These are phyloP conservation scores for Cryptococcus sp. DNA, from an alignment of 1,284 basidiomycete genomes.

Conservation along the genomic window DNA sequence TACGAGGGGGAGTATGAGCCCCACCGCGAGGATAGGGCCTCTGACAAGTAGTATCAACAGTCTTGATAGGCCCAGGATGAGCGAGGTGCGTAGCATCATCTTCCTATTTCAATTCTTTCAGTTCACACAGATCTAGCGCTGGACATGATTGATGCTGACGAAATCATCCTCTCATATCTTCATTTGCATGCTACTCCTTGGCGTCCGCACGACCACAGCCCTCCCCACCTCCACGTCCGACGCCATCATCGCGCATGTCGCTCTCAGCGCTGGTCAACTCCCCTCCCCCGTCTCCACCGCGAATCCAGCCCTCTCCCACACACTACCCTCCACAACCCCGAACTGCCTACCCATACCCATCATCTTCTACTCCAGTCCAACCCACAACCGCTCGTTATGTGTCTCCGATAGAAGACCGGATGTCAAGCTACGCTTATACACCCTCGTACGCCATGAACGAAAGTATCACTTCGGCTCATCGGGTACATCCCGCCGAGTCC, in stretches of 20 bases:
- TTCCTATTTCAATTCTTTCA: background rate
- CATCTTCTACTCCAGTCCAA: constrained; percentile 3
- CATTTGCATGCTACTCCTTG: background rate
- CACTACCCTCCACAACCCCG: constrained; percentile 1
- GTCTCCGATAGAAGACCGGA: background rate
- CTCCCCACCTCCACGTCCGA: constrained; percentile 25
- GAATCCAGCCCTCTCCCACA: constrained; percentile 2
- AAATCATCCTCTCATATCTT: background rate
- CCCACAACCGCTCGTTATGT: constrained; percentile 2
- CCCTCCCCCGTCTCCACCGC: constrained; percentile 24
- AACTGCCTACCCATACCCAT: background rate
- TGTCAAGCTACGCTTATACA: background rate
- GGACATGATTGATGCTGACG: too few species aligned
- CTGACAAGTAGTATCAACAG: background rate
- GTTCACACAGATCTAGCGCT: background rate
- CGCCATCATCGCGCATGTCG: constrained; percentile 39
- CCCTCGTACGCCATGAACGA: background rate
- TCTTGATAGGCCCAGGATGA: background rate
- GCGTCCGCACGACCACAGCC: background rate
- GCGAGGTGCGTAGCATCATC: background rate
- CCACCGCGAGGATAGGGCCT: background rate
- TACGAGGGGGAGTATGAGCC: background rate
- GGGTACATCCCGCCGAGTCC: background rate
- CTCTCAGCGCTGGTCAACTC: constrained; percentile 46
- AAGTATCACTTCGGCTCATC: background rate